Base-by-base conservation (phyloP, 2,329 filamentous ascomycete species). In the Hypocreales sp. region DNA sequence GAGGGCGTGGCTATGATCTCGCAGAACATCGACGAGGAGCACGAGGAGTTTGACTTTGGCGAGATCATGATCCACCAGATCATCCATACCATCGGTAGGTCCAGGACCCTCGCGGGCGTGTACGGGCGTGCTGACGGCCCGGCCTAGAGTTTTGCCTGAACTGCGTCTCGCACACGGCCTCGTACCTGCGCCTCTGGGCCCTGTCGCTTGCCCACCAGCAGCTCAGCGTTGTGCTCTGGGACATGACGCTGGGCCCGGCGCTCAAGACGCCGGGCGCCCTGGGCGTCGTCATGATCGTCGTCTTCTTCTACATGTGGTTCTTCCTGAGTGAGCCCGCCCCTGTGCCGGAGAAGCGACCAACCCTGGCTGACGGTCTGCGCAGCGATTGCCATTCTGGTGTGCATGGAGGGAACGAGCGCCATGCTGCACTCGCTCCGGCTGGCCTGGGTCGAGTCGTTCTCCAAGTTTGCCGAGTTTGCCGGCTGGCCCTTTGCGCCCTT, bases 1-100 rank as follows among this genome's bases (percentile, higher is more conserved):
- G 82, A 92, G 39, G 83, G 80, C 24, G 72, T 79, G 32, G 83
- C 79, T 30, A 81, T 93, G 74, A 84, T 93, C 47, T 81, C 82
- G 3, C 76, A 92, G 50, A 82, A 90, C 46, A 72, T 92, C 39
- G 67, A 66, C 23, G 81, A 82, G 26, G 86, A 86, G 40, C 82
- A 94, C 41, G 86, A 90, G 45, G 90, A 98, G 48, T 98, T 98
- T 51, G 90, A 98, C 43, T 98, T 98, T 51, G 72, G 79, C 33
- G 90, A 98, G 53, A 71, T 84, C 37, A 94, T 98, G 84, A 98
- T 98, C 47, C 90, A 98, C 58, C 90, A 98, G 55, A 73, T 94
- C 50, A 98, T 98, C 47, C 92, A 95, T 61, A 95, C 87, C 12
- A 95, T 95, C 46, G 84, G 81, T 87, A 73, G 56, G 77, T 56